Evolutionary conservation across 116 monocot species (phyloP), one percentile per base, ranked within the genome.

Genomic region (Zostera marina): DNA sequence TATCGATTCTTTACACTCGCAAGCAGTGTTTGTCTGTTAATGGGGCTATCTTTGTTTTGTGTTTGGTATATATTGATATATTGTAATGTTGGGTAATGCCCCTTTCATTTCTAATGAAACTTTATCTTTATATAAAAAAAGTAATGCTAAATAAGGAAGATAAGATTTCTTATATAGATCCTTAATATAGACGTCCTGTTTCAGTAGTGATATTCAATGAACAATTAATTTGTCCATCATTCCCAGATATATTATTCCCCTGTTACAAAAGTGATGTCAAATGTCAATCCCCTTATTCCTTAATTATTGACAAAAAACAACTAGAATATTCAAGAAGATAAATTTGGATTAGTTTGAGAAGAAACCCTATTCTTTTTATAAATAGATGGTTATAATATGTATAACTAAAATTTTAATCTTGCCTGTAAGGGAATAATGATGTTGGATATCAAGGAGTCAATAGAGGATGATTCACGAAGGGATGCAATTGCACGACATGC

Each of bases 121-220:
- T 47, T 15, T 13, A 47, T 47, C 13, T n/a, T 6, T n/a, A 47
- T 47, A 47, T 15, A 47, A 16, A n/a, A 47, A 47, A n/a, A 47
- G 16, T 47, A n/a, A 46, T 13, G 47, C 16, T n/a, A 47, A 47
- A 8, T 16, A 6, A 6, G 47, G 16, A 47, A 13, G 12, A 47
- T 6, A n/a, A n/a, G n/a, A n/a, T n/a, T n/a, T n/a, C n/a, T n/a
- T n/a, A n/a, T n/a, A n/a, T n/a, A n/a, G n/a, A n/a, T n/a, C n/a
- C n/a, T n/a, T n/a, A n/a, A n/a, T n/a, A 96, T 23, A 96, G 62
- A 9, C 96, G 96, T 25, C 96, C 96, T 54, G 96, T 96, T 65
- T 96, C 85, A 48, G 96, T 96, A 56, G 88, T 96, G 19, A 96
- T 96, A 54, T 96, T 96, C 56, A 96, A 60, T 20, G 96, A 96